Conservation (phyloP, 495 filamentous ascomycete genomes). For the Haplographium delicatum region DNA sequence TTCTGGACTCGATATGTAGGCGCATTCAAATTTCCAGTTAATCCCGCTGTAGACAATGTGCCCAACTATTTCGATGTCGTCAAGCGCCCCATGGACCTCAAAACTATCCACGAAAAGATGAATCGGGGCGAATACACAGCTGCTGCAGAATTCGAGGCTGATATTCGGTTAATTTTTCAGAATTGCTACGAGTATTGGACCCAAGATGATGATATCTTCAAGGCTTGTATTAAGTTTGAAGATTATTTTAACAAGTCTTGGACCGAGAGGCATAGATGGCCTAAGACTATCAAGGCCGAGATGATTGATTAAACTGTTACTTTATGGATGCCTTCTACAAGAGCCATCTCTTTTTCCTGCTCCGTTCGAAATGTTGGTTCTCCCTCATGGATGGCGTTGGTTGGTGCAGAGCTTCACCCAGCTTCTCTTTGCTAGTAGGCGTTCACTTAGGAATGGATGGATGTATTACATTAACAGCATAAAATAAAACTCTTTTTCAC, state of each 20-base stretch:
- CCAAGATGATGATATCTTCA: slow-evolving; percentile 61
- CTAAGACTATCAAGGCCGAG: slow-evolving; percentile 36
- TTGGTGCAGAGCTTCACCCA: too few species aligned
- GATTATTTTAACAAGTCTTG: slow-evolving; percentile 73
- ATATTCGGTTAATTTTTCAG: slow-evolving; percentile 77
- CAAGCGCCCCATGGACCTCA: slow-evolving; percentile 93
- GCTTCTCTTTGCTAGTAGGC: too few species aligned
- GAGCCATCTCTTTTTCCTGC: too few species aligned
- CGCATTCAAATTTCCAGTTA: slow-evolving; percentile 78
- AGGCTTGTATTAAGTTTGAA: slow-evolving; percentile 65
- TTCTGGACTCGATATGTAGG: slow-evolving; percentile 55
- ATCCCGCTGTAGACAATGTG: slow-evolving; percentile 89
- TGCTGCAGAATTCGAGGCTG: slow-evolving; percentile 77
- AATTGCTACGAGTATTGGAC: slow-evolving; percentile 94
- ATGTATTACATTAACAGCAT: too few species aligned
- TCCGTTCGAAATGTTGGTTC: too few species aligned
- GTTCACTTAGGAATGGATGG: too few species aligned
- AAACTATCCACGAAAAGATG: slow-evolving; percentile 70
- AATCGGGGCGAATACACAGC: slow-evolving; percentile 73
- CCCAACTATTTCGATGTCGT: slow-evolving; percentile 90
- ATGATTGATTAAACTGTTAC: slow-evolving; percentile 22
- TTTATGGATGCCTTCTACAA: too few species aligned
- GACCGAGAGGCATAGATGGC: slow-evolving; percentile 66
- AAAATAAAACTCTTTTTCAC: too few species aligned
- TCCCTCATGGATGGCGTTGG: too few species aligned